Evolutionary conservation across 2,329 filamentous ascomycete species (phyloP).

Genomic region (Neofusicoccum cordaticola): DNA sequence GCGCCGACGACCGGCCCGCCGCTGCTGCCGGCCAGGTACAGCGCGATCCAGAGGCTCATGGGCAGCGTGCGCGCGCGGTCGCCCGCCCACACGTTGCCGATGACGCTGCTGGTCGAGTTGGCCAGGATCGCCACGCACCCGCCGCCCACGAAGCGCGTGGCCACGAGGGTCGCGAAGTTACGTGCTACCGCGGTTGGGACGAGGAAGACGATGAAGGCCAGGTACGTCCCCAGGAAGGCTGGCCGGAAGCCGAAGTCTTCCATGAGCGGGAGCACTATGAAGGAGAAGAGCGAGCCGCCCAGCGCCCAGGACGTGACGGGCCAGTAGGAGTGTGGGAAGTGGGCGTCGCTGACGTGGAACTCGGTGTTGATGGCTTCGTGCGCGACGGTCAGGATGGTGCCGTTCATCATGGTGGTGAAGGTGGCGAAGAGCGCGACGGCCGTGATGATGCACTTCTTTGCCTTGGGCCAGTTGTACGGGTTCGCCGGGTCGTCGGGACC

Average conservation of each 20-base stretch:
- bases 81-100: slow-evolving; percentile 38
- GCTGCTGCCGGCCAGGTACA: slow-evolving; percentile 34
- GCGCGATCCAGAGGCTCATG: slow-evolving; percentile 34
- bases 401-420: slow-evolving; percentile 35
- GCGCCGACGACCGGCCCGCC: slow-evolving; percentile 37
- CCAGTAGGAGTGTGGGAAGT: slow-evolving; percentile 41
- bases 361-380: slow-evolving; percentile 29
- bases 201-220: slow-evolving; percentile 36
- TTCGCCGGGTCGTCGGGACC: slow-evolving; percentile 46
- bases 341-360: slow-evolving; percentile 33
- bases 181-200: slow-evolving; percentile 39
- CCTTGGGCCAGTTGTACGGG: slow-evolving; percentile 34
- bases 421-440: slow-evolving; percentile 31
- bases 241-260: slow-evolving; percentile 36
- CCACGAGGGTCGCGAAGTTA: slow-evolving; percentile 38
- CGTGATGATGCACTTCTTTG: slow-evolving; percentile 35
- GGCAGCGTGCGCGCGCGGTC: slow-evolving; percentile 32
- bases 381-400: slow-evolving; percentile 37
- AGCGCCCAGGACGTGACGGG: slow-evolving; percentile 36
- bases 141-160: slow-evolving; percentile 38
- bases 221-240: slow-evolving; percentile 32
- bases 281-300: slow-evolving; percentile 36
- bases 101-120: slow-evolving; percentile 36
- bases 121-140: slow-evolving; percentile 35
- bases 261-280: slow-evolving; percentile 36